Evolutionary conservation across 257 asterid species (phyloP).

Genomic region (Salvia rosmarinus): DNA sequence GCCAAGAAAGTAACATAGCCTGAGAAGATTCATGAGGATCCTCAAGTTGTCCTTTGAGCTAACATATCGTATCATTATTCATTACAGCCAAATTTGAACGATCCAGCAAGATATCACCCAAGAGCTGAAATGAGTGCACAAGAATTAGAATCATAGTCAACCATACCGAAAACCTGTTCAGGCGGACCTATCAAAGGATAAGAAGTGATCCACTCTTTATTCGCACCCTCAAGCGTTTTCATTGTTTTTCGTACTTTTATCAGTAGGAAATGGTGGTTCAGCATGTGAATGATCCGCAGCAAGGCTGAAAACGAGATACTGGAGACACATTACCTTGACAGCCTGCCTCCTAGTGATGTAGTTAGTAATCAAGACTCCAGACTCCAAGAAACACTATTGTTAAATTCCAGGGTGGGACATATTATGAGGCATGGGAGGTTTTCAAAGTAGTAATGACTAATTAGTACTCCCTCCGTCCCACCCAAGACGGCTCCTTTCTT

Average conservation of each 20-base stretch:
- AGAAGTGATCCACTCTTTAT: neutral
- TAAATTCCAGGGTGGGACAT: slow-evolving; percentile 2
- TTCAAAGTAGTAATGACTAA: slow-evolving; percentile 22
- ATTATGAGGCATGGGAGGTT: neutral
- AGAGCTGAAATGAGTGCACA: slow-evolving; percentile 51
- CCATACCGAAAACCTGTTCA: slow-evolving; percentile 9
- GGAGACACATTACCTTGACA: slow-evolving; percentile 59
- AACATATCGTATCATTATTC: slow-evolving; percentile 83
- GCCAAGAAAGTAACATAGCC: slow-evolving; percentile 54
- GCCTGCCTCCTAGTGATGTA: slow-evolving; percentile 94
- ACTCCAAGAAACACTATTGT: neutral
- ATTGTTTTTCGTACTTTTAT: too few relatives aligned
- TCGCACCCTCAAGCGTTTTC: neutral
- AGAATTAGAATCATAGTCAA: too few relatives aligned
- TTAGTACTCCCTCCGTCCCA: too few relatives aligned
- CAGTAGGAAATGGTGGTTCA: too few relatives aligned
- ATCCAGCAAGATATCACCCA: slow-evolving; percentile 87
- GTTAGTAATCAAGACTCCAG: slow-evolving; percentile 42
- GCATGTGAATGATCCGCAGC: neutral
- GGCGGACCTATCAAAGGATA: neutral
- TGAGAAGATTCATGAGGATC: slow-evolving; percentile 92
- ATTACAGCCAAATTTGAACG: slow-evolving; percentile 88
- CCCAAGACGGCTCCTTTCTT: too few relatives aligned
- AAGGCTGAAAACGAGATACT: slow-evolving; percentile 24
- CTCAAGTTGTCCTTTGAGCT: slow-evolving; percentile 85